Percentiles rank a stretch among this genome's conserved stretches.
phyloP scores from a whole-genome alignment of 352 stramenopile species.

The Hyaloperonospora arabidopsidis region DNA sequence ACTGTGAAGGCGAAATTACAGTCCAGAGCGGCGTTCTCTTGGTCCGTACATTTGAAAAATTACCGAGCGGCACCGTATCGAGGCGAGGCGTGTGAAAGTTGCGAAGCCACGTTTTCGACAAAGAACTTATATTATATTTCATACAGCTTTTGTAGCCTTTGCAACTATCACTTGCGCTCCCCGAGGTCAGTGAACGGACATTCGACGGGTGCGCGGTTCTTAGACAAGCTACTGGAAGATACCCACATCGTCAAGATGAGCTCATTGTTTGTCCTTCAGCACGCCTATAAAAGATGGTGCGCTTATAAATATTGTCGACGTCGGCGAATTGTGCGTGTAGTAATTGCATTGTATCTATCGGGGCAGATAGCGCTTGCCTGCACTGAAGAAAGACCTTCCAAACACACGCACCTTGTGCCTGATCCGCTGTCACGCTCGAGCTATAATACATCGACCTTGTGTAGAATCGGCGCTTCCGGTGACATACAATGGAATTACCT shows the following conservation, averaged over 20 bases:
- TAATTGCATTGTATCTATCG: conserved; percentile 82
- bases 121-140: conserved; percentile 89
- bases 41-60: conserved; percentile 69
- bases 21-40: too few species aligned
- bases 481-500: conserved; percentile 88
- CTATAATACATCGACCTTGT: conserved; percentile 87
- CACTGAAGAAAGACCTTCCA: conserved; percentile 88
- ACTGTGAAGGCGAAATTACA: conserved; percentile 59
- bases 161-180: conserved; percentile 87
- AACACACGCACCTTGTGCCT: conserved; percentile 81
- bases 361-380: conserved; percentile 86
- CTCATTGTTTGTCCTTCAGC: conserved; percentile 68
- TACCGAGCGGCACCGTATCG: conserved; percentile 70
- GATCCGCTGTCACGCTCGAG: conserved; percentile 81
- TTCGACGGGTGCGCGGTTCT: conserved; percentile 89
- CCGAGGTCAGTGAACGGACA: conserved; percentile 53
- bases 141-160: conserved; percentile 84
- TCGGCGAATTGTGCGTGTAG: conserved; percentile 89
- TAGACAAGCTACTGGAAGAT: conserved; percentile 80
- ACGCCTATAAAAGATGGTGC: conserved; percentile 65
- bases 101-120: conserved; percentile 80
- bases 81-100: conserved; percentile 78
- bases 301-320: conserved; percentile 83
- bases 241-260: conserved; percentile 85
- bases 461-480: conserved; percentile 86